Evolutionary conservation across 352 stramenopile genomes (phyloP), one percentile per base, ranked within the genome.

Genomic region (Globisporangium recalcitrans): DNA sequence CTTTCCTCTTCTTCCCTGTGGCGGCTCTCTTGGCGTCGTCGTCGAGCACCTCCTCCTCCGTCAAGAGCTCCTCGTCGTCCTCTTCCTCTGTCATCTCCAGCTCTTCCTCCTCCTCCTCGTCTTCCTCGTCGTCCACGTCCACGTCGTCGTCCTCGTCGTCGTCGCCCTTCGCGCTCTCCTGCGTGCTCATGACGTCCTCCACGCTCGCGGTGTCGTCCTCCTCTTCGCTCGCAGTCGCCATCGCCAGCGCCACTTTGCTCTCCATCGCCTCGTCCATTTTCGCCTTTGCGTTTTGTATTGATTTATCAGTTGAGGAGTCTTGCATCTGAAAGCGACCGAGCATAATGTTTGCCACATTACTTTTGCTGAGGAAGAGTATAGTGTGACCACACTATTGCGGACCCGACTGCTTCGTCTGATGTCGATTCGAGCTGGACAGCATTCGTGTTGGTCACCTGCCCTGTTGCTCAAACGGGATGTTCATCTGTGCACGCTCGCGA

Each of bases 31-130:
- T 68, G 34, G 55, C 44, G 38, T 70, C 64, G 24, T 68, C 62
- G 16, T 56, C 34, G 6, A 68, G 47, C 19, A 68, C 36, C 21
- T 65, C 63, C 29, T 72, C 61, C 21, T 74, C 60, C 9, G 52
- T 56, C 24, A 64, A 51, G 36, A 44, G 48, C 26, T 60, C 60
- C 21, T 66, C 62, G 38, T 73, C 63, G 32, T 86, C 80, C 11
- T 88, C 80, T 32, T 88, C 78, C 34, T 81, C 78, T n/a, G 71
- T 84, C 48, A 65, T 64, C 24, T 58, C 58, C 19, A 44, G 34
- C 27, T 56, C 60, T 1, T 66, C 60, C 13, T 61, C 54, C 14
- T 84, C 73, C 10, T 74, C 70, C n/a, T 65, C 70, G 4, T n/a
- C n/a, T n/a, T n/a, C n/a, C n/a, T 52, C 60, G 14, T 75, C 74